These are phyloP conservation scores for Alternaria tenuissima DNA, from an alignment of 2,329 filamentous ascomycete genomes.

Conservation along the genomic window DNA sequence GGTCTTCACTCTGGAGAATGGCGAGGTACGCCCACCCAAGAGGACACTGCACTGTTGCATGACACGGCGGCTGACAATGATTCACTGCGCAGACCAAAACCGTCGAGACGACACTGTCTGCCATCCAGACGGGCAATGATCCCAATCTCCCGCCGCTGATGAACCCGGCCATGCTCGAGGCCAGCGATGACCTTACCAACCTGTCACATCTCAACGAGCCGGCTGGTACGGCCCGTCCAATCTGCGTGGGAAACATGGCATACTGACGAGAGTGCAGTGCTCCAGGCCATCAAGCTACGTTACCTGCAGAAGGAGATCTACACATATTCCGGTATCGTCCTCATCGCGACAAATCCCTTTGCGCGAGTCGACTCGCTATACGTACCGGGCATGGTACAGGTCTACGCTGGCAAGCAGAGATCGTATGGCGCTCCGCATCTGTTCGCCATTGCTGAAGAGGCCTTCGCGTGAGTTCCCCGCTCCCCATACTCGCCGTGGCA, in stretches of 20 bases:
- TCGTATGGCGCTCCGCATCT: conserved; percentile 97
- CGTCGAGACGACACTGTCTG: conserved; percentile 78
- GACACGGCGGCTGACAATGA: conserved; percentile 20
- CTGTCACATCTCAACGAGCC: conserved; percentile 98
- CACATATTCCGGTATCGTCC: conserved; percentile 97
- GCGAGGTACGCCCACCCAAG: conserved; percentile 70
- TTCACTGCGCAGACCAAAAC: conserved; percentile 70
- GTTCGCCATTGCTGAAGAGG: conserved; percentile 98
- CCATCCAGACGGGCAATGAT: conserved; percentile 79
- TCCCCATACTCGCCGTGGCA: not conserved
- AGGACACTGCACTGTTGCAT: not conserved
- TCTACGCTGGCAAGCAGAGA: conserved; percentile 96
- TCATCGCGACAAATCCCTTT: conserved; percentile 98
- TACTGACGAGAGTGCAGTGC: conserved; percentile 65
- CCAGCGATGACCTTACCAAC: conserved; percentile 97
- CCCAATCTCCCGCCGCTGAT: conserved; percentile 87
- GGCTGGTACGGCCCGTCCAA: conserved; percentile 70
- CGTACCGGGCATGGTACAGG: conserved; percentile 99
- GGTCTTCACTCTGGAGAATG: conserved; percentile 89
- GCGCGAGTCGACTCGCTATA: conserved; percentile 97
- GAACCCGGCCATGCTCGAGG: conserved; percentile 98
- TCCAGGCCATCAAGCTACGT: conserved; percentile 96
- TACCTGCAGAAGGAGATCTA: conserved; percentile 99
- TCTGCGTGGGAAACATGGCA: conserved; percentile 14
- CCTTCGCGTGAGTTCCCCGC: conserved; percentile 77